phyloP scores from a whole-genome alignment of 1,284 basidiomycete genomes.

The Takashimella tepidaria region DNA sequence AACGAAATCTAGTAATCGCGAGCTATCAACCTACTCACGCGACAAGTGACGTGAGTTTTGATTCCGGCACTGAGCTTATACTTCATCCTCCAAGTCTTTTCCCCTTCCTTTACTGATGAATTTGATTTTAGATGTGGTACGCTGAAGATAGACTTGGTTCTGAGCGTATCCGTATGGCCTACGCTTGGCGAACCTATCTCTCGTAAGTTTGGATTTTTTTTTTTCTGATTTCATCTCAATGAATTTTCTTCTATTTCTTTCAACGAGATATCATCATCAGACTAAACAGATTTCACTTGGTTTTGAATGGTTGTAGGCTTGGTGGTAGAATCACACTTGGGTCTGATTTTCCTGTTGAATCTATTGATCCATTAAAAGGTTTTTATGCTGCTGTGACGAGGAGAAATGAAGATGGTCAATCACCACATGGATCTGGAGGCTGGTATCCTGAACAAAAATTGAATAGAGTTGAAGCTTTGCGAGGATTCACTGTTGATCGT shows the following conservation, averaged over 20 bases:
- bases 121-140: slow-evolving; percentile 67
- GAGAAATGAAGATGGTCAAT: slow-evolving; percentile 61
- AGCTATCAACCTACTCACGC: slow-evolving; percentile 91
- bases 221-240: not conserved
- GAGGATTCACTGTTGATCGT: slow-evolving; percentile 73
- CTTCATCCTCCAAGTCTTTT: too few relatives aligned
- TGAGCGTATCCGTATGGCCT: slow-evolving; percentile 74
- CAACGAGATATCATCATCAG: slow-evolving; percentile 48
- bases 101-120: not conserved
- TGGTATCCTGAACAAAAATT: slow-evolving; percentile 73
- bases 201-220: slow-evolving; percentile 50
- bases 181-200: slow-evolving; percentile 76
- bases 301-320: slow-evolving; percentile 52
- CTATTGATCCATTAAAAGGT: slow-evolving; percentile 52
- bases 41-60: slow-evolving; percentile 45
- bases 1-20: slow-evolving; percentile 61
- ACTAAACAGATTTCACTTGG: too few relatives aligned
- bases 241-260: not conserved
- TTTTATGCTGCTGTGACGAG: slow-evolving; percentile 84
- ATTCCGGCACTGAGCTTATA: too few relatives aligned
- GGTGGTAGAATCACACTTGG: slow-evolving; percentile 65
- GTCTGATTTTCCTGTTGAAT: slow-evolving; percentile 86
- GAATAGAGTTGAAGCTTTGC: slow-evolving; percentile 60
- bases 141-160: slow-evolving; percentile 73
- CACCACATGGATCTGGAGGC: slow-evolving; percentile 72